Percentiles rank a stretch among this genome's conserved stretches.
These are phyloP conservation scores for Cornus suecica DNA, from an alignment of 148 eudicot species.

Conservation along the genomic window DNA sequence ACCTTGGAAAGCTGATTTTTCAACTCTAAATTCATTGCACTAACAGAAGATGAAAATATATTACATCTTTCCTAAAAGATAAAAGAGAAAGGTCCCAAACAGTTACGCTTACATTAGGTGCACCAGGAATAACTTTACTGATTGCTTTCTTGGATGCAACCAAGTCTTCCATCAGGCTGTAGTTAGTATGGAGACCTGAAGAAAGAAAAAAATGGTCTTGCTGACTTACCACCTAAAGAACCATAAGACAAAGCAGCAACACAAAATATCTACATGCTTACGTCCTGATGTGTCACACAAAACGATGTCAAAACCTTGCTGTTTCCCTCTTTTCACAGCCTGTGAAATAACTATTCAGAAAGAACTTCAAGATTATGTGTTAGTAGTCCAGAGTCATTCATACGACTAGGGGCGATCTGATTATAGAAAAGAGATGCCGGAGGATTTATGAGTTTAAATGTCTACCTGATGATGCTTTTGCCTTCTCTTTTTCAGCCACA, in stretches of 20 bases:
- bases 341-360: conserved; percentile 88
- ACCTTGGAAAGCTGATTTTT: conserved; percentile 1
- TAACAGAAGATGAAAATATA: not conserved
- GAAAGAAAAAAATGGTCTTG: conserved; percentile 1
- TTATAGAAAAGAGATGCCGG: conserved; percentile 8
- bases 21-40: not conserved
- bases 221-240: not conserved
- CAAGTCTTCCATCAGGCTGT: conserved; percentile 96
- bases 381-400: conserved; percentile 20
- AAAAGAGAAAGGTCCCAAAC: not conserved
- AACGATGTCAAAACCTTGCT: conserved; percentile 76
- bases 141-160: conserved; percentile 80
- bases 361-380: conserved; percentile 54
- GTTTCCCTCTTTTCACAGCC: conserved; percentile 94
- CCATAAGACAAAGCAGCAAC: conserved; percentile 5
- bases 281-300: conserved; percentile 99
- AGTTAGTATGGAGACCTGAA: conserved; percentile 95
- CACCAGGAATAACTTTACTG: conserved; percentile 74
- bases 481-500: conserved; percentile 80
- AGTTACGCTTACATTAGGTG: conserved; percentile 75
- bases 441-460: conserved; percentile 4
- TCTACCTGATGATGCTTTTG: conserved; percentile 90
- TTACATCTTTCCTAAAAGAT: not conserved
- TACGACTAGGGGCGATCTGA: conserved; percentile 6
- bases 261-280: conserved; percentile 38